Evolutionary conservation across 371 early-diverging fungal genomes (phyloP).

Genomic region (Batkoa obscura): DNA sequence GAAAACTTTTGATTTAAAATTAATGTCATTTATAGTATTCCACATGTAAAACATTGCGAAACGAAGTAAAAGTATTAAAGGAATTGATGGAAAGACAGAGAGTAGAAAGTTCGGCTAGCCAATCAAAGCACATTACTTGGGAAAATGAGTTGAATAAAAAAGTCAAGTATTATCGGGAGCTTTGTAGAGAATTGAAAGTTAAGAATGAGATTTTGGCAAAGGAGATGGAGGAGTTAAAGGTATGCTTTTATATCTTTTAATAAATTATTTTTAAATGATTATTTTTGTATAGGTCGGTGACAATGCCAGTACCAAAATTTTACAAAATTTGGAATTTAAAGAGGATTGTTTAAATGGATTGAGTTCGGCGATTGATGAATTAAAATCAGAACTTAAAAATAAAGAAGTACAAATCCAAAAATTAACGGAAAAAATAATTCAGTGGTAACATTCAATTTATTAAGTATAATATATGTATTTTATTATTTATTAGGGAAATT

Average conservation of each 20-base stretch:
- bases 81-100: background rate
- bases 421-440: too few relatives aligned
- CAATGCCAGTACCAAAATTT: too few relatives aligned
- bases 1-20: background rate
- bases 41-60: background rate
- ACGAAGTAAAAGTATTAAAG: background rate
- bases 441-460: too few relatives aligned
- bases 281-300: too few relatives aligned
- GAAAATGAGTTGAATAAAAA: slow-evolving; percentile 3
- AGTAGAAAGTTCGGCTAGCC: background rate
- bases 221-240: background rate
- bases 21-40: background rate
- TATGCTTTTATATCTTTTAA: background rate
- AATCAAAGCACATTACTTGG: slow-evolving; percentile 2
- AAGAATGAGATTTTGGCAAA: background rate
- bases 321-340: too few relatives aligned
- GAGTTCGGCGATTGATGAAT: background rate
- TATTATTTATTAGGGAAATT: too few relatives aligned
- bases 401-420: background rate
- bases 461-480: too few relatives aligned
- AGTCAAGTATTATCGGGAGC: background rate
- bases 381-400: background rate
- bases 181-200: background rate
- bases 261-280: too few relatives aligned
- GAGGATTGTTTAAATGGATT: too few relatives aligned